phyloP scores from a whole-genome alignment of 331 rosid species.

The Acacia concinna region DNA sequence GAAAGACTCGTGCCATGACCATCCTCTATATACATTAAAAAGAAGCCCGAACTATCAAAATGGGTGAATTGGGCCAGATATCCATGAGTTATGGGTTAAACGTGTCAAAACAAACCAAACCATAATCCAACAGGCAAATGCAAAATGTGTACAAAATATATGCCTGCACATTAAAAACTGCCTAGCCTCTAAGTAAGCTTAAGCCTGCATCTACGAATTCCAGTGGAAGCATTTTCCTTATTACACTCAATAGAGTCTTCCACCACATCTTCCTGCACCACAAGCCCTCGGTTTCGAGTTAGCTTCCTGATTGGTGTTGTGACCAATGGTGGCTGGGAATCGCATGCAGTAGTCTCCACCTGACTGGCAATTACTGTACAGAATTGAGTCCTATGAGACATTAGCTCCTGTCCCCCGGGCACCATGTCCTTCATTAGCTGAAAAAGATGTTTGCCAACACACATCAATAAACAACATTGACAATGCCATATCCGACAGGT shows the following conservation, averaged over 20 bases:
- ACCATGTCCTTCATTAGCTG: slow-evolving; percentile 64
- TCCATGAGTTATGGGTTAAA: background rate
- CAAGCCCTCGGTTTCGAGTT: slow-evolving; percentile 65
- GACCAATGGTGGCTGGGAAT: slow-evolving; percentile 34
- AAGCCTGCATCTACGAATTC: slow-evolving; percentile 56
- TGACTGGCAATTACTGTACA: slow-evolving; percentile 12
- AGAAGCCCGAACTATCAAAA: background rate
- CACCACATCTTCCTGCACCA: slow-evolving; percentile 52
- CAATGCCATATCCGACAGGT: background rate
- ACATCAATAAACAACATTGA: background rate
- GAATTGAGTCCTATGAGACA: slow-evolving; percentile 53
- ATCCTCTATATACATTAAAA: background rate
- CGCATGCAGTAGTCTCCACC: slow-evolving; percentile 2
- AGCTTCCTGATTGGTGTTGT: slow-evolving; percentile 72
- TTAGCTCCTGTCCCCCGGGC: slow-evolving; percentile 65
- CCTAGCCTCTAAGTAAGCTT: slow-evolving; percentile 36
- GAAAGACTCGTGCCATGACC: slow-evolving; percentile 8
- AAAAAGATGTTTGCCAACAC: slow-evolving; percentile 12
- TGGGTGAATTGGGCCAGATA: background rate
- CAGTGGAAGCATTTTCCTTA: slow-evolving; percentile 33
- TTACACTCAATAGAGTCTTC: slow-evolving; percentile 60
- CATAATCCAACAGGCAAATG: background rate
- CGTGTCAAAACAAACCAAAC: background rate
- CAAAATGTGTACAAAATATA: background rate
- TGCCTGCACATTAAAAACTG: slow-evolving; percentile 14